phyloP scores from a whole-genome alignment of 2,329 filamentous ascomycete genomes.

The Biscogniauxia sp. region DNA sequence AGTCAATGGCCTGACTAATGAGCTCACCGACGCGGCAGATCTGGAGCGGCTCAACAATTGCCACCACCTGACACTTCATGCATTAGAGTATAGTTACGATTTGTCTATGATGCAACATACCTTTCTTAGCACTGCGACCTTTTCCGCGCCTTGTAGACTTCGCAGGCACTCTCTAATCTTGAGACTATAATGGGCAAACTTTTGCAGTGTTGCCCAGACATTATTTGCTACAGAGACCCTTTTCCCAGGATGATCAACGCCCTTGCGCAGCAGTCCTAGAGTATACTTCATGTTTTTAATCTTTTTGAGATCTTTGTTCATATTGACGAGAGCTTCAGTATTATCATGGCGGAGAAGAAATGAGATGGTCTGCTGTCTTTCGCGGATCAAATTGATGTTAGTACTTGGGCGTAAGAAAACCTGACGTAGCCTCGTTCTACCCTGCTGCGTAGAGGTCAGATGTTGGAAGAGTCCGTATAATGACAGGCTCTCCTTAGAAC shows the following conservation, averaged over 20 bases:
- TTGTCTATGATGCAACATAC: slow-evolving; percentile 32
- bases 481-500: slow-evolving; percentile 77
- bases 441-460: slow-evolving; percentile 75
- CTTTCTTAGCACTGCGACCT: slow-evolving; percentile 52
- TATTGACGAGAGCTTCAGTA: slow-evolving; percentile 47
- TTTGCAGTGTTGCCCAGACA: slow-evolving; percentile 69
- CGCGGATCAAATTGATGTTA: slow-evolving; percentile 64
- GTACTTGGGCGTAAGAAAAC: slow-evolving; percentile 77
- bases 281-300: slow-evolving; percentile 73
- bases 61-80: slow-evolving; percentile 14
- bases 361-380: slow-evolving; percentile 68
- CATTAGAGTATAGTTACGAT: slow-evolving; percentile 3
- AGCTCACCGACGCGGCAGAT: slow-evolving; percentile 59
- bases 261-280: slow-evolving; percentile 72
- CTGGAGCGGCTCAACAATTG: slow-evolving; percentile 61
- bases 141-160: slow-evolving; percentile 53
- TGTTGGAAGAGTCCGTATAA: slow-evolving; percentile 79
- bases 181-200: slow-evolving; percentile 70
- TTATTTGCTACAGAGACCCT: slow-evolving; percentile 57
- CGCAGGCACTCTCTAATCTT: slow-evolving; percentile 64
- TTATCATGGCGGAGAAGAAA: slow-evolving; percentile 70
- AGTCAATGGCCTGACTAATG: slow-evolving; percentile 75
- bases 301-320: slow-evolving; percentile 62
- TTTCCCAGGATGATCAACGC: slow-evolving; percentile 56
- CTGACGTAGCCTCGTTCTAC: slow-evolving; percentile 70